A percentile compares a stretch with the other conserved stretches of the same genome.
phyloP scores from a whole-genome alignment of 1,284 basidiomycete genomes.

The Coniferiporia sulphurascens region DNA sequence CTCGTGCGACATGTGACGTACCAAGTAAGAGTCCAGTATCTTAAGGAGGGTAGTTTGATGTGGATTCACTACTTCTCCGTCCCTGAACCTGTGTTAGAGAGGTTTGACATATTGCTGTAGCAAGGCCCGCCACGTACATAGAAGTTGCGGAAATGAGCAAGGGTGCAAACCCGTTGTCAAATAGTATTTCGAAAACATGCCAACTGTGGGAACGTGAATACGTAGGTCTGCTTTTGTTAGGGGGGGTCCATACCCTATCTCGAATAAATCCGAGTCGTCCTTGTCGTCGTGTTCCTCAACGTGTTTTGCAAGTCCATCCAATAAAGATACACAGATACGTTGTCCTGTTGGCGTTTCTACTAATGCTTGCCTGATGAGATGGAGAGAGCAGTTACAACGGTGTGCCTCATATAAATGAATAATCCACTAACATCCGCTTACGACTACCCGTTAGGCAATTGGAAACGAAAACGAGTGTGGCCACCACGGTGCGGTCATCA shows the following conservation, averaged over 20 bases:
- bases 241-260: slow-evolving; percentile 52
- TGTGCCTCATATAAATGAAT: background rate
- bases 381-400: slow-evolving; percentile 7
- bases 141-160: slow-evolving; percentile 32
- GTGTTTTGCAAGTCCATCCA: slow-evolving; percentile 63
- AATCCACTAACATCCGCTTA: slow-evolving; percentile 49
- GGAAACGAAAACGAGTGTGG: slow-evolving; percentile 64
- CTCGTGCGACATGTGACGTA: slow-evolving; percentile 30
- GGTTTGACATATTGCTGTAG: slow-evolving; percentile 40
- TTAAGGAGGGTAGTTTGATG: slow-evolving; percentile 84
- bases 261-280: slow-evolving; percentile 62
- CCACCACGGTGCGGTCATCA: slow-evolving; percentile 56
- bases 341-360: slow-evolving; percentile 47
- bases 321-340: slow-evolving; percentile 54
- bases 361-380: slow-evolving; percentile 41
- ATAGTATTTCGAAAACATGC: slow-evolving; percentile 35
- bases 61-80: slow-evolving; percentile 71
- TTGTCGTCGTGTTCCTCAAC: slow-evolving; percentile 60
- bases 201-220: slow-evolving; percentile 28
- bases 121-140: slow-evolving; percentile 28
- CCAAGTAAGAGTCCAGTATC: slow-evolving; percentile 76
- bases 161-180: slow-evolving; percentile 32
- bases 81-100: slow-evolving; percentile 53
- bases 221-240: slow-evolving; percentile 5
- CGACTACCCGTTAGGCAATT: slow-evolving; percentile 62